Conservation (phyloP, 1,284 basidiomycete species). For the Retiboletus flavoniger region DNA sequence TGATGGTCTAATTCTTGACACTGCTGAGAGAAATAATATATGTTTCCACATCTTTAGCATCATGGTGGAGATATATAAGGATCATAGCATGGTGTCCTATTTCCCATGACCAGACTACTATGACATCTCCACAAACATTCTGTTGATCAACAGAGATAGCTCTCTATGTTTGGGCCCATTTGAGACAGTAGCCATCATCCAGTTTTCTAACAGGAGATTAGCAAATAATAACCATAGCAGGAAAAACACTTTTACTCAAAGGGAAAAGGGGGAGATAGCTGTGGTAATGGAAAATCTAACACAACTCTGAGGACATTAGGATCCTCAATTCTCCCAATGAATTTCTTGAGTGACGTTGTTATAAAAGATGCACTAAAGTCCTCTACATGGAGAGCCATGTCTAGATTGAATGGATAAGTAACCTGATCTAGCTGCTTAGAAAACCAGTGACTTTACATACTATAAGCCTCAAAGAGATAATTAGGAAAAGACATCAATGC, state of each 20-base stretch:
- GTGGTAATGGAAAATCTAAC: neutral
- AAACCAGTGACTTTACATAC: neutral
- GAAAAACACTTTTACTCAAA: neutral
- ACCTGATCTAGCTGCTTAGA: neutral
- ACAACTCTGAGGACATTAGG: neutral
- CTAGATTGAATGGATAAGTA: neutral
- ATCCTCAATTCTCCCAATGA: neutral
- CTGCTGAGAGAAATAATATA: neutral
- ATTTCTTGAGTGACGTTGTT: neutral
- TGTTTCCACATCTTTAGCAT: neutral
- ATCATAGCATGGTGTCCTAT: neutral
- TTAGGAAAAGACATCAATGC: neutral
- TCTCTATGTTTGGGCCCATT: neutral
- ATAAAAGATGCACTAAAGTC: neutral
- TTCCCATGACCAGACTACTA: neutral
- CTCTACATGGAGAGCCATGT: neutral
- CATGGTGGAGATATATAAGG: neutral
- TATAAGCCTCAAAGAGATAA: neutral
- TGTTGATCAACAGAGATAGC: neutral
- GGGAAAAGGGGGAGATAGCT: neutral
- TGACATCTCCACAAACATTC: neutral
- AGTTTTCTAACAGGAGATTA: neutral
- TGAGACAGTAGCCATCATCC: neutral
- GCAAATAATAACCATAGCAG: no score
- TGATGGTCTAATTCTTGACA: neutral